These are phyloP conservation scores for Osmozyma mogii DNA, from an alignment of 805 yeast genomes.

Conservation along the genomic window DNA sequence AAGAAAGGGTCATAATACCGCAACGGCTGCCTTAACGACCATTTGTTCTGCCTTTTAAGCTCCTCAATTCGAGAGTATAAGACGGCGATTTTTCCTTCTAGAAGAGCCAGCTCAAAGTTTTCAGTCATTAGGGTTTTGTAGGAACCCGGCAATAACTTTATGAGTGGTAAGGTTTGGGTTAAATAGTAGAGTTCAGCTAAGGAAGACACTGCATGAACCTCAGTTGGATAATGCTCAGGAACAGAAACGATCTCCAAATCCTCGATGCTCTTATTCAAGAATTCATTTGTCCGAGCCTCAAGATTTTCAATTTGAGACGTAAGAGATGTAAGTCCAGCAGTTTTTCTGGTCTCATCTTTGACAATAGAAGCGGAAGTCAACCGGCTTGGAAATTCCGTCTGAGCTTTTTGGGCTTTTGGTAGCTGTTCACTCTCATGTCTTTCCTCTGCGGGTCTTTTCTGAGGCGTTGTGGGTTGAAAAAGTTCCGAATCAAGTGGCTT, in stretches of 20 bases:
- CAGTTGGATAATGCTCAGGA: conserved; percentile 36
- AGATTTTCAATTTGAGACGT: conserved; percentile 15
- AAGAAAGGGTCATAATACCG: conserved; percentile 60
- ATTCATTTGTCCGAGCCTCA: conserved; percentile 15
- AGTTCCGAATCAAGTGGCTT: conserved; percentile 1
- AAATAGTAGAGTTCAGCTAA: conserved; percentile 80
- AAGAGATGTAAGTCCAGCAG: conserved; percentile 8
- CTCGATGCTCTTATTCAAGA: conserved; percentile 17
- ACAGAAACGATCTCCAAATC: conserved; percentile 31
- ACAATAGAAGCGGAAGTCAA: too few species aligned
- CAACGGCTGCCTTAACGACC: conserved; percentile 86
- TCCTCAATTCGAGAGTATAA: conserved; percentile 89
- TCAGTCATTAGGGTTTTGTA: conserved; percentile 84
- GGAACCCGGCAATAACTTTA: conserved; percentile 72
- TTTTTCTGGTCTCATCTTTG: too few species aligned
- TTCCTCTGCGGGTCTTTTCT: neutral
- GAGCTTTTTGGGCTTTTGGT: conserved; percentile 4
- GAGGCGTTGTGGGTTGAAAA: neutral
- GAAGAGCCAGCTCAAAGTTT: conserved; percentile 72
- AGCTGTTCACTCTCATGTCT: neutral
- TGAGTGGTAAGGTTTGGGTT: conserved; percentile 81
- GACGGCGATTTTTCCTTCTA: conserved; percentile 88
- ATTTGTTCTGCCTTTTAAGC: conserved; percentile 73
- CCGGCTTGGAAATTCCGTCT: conserved; percentile 6
- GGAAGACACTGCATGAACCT: conserved; percentile 41